A percentile compares a stretch with the other conserved stretches of the same genome.
Evolutionary conservation across 192 early-diverging fungal genomes (phyloP).

Genomic region (Backusella psychrophila): DNA sequence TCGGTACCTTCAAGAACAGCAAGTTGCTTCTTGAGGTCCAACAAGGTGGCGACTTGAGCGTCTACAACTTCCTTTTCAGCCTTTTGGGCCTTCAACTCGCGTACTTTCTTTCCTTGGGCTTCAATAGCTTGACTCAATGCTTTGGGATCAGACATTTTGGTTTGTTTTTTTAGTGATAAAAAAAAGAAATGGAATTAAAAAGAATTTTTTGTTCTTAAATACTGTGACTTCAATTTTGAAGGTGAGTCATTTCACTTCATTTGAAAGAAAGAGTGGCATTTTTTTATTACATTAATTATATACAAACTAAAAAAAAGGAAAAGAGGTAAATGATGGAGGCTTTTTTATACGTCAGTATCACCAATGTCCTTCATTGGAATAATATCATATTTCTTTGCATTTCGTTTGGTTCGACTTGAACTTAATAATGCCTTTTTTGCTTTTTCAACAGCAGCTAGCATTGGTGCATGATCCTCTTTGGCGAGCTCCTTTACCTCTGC

Average conservation of each 20-base stretch:
- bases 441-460: constrained; percentile 14
- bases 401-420: constrained; percentile 1
- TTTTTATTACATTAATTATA: background rate
- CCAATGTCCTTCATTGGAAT: constrained; percentile 19
- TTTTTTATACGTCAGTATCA: background rate
- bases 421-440: constrained; percentile 1
- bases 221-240: background rate
- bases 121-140: constrained; percentile 41
- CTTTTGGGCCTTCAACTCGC: constrained; percentile 58
- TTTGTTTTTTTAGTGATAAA: background rate
- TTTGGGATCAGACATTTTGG: constrained; percentile 30
- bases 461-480: constrained; percentile 10
- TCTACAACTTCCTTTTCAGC: constrained; percentile 57
- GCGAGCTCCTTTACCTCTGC: background rate
- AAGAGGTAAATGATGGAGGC: background rate
- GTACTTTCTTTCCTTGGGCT: constrained; percentile 57
- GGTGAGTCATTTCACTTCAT: constrained; percentile 3
- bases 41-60: constrained; percentile 56
- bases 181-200: background rate
- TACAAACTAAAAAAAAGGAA: background rate
- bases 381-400: constrained; percentile 4
- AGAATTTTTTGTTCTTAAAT: background rate
- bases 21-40: constrained; percentile 61
- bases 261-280: background rate
- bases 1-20: constrained; percentile 33